These are phyloP conservation scores for Plasmodium malariae DNA, from an alignment of 169 alveolate genomes.

Conservation along the genomic window DNA sequence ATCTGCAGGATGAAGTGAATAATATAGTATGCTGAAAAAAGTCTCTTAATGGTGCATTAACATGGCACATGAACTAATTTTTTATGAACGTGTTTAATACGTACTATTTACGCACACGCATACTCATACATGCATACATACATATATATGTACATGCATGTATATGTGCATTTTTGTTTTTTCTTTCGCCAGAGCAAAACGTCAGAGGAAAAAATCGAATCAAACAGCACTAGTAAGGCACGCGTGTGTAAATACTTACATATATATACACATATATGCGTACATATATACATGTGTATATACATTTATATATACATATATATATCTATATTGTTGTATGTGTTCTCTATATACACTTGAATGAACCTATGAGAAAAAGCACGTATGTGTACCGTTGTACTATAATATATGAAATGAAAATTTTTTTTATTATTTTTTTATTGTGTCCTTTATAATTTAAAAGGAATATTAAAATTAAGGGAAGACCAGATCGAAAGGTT, in stretches of 20 bases:
- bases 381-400: too few relatives aligned
- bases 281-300: neutral
- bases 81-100: too few relatives aligned
- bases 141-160: neutral
- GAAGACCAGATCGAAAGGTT: constrained; percentile 70
- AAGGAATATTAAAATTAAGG: constrained; percentile 43
- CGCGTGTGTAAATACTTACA: neutral
- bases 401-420: neutral
- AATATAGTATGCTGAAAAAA: constrained; percentile 20
- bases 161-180: neutral
- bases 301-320: constrained; percentile 2
- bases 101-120: too few relatives aligned
- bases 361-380: neutral
- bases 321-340: neutral
- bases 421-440: neutral
- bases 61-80: too few relatives aligned
- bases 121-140: neutral
- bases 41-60: too few relatives aligned
- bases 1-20: constrained; percentile 46
- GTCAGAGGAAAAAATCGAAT: constrained; percentile 3
- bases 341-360: neutral
- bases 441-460: neutral
- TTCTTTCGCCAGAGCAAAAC: neutral
- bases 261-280: neutral
- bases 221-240: constrained; percentile 29